These are phyloP conservation scores for Talaromyces marneffei DNA, from an alignment of 2,329 filamentous ascomycete genomes.

Conservation along the genomic window DNA sequence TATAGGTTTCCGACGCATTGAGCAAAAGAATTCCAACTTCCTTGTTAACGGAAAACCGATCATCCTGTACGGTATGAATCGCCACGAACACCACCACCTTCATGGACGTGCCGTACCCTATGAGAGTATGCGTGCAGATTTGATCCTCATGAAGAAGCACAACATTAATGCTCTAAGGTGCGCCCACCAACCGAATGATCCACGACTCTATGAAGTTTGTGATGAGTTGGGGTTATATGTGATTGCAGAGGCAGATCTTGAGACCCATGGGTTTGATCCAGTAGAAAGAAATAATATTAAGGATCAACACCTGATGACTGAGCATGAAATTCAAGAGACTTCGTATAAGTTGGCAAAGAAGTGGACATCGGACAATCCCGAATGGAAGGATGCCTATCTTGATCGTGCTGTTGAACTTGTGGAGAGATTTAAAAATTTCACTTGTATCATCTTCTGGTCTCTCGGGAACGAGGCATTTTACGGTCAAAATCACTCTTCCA, in stretches of 20 bases:
- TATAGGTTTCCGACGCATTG: constrained; percentile 59
- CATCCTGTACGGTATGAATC: constrained; percentile 60
- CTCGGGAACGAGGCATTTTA: constrained; percentile 70
- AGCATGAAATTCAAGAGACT: constrained; percentile 55
- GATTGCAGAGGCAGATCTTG: constrained; percentile 34
- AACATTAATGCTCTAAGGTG: constrained; percentile 67
- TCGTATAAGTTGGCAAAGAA: constrained; percentile 29
- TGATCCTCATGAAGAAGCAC: constrained; percentile 63
- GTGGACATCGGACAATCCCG: constrained; percentile 28
- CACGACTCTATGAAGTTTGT: constrained; percentile 26
- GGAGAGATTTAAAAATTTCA: constrained; percentile 63
- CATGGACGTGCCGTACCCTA: constrained; percentile 59
- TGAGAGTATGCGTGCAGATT: constrained; percentile 56
- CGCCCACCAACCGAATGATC: constrained; percentile 57
- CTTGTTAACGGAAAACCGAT: constrained; percentile 59
- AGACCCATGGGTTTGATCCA: constrained; percentile 33
- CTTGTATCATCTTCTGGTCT: constrained; percentile 66
- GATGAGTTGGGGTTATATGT: constrained; percentile 35
- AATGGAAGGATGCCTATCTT: constrained; percentile 55
- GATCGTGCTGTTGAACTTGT: constrained; percentile 62
- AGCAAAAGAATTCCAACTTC: constrained; percentile 47
- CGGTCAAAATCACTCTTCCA: constrained; percentile 60
- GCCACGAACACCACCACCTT: constrained; percentile 64
- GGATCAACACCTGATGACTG: constrained; percentile 53
- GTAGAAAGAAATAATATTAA: constrained; percentile 44